Evolutionary conservation across 371 early-diverging fungal genomes (phyloP).

Genomic region (Smittium mucronatum): DNA sequence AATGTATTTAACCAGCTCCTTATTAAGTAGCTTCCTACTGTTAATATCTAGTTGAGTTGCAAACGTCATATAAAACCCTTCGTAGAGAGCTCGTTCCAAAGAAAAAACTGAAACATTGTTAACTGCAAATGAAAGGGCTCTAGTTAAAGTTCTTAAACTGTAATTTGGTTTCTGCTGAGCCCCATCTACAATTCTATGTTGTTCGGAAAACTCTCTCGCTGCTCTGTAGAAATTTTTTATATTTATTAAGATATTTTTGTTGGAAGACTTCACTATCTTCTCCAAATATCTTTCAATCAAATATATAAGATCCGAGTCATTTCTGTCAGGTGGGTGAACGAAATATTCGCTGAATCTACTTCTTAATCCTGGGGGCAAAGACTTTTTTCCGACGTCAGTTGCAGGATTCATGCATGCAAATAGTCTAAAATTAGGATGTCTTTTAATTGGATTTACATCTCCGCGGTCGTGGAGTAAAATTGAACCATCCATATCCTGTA

Average conservation of each 20-base stretch:
- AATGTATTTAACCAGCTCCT: slow-evolving; percentile 50
- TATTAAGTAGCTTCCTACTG: slow-evolving; percentile 46
- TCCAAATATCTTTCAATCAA: slow-evolving; percentile 67
- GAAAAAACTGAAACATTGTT: slow-evolving; percentile 62
- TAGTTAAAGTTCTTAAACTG: slow-evolving; percentile 85
- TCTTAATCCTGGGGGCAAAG: slow-evolving; percentile 83
- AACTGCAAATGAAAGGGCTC: slow-evolving; percentile 74
- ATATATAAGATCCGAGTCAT: slow-evolving; percentile 63
- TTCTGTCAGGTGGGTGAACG: slow-evolving; percentile 80
- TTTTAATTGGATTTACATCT: slow-evolving; percentile 65
- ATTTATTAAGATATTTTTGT: slow-evolving; percentile 29
- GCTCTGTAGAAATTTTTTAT: slow-evolving; percentile 76
- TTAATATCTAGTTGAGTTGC: slow-evolving; percentile 72
- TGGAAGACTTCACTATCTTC: background rate
- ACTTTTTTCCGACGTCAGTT: slow-evolving; percentile 97
- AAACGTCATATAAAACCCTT: slow-evolving; percentile 92
- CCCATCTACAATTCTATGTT: slow-evolving; percentile 75
- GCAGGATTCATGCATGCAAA: slow-evolving; percentile 99
- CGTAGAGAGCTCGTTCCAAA: slow-evolving; percentile 59
- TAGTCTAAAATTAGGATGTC: slow-evolving; percentile 92
- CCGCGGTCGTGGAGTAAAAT: slow-evolving; percentile 82
- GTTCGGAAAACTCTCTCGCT: slow-evolving; percentile 54
- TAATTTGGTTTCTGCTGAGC: slow-evolving; percentile 83
- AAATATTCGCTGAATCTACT: slow-evolving; percentile 90
- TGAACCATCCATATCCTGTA: slow-evolving; percentile 72